Evolutionary conservation across 2,329 filamentous ascomycete species (phyloP).

Genomic region (Cucurbitaria berberidis): DNA sequence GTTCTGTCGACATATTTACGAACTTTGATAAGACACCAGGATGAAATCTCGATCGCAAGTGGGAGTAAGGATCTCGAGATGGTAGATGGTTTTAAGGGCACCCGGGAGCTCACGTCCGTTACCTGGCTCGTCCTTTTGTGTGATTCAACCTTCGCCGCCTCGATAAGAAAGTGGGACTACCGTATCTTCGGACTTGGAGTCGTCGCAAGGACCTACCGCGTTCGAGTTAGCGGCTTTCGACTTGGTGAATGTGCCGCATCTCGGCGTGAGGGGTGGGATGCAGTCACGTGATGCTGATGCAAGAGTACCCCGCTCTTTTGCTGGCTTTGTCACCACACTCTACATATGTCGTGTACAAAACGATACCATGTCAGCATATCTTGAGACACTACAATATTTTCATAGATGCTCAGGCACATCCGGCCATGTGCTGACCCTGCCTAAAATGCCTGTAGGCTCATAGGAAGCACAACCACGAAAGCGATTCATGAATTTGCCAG

Average conservation of each 20-base stretch:
- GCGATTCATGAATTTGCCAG: too few species aligned
- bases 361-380: too few species aligned
- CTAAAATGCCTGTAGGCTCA: too few species aligned
- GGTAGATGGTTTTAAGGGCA: slow-evolving; percentile 4
- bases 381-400: too few species aligned
- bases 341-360: too few species aligned
- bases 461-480: too few species aligned
- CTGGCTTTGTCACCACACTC: background rate
- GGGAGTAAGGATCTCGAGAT: background rate
- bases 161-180: slow-evolving; percentile 31
- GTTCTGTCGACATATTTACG: slow-evolving; percentile 38
- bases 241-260: slow-evolving; percentile 6
- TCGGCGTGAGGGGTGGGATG: background rate
- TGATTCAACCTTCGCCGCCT: slow-evolving; percentile 8
- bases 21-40: background rate
- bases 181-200: slow-evolving; percentile 14
- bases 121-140: slow-evolving; percentile 11
- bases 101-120: slow-evolving; percentile 5
- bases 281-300: slow-evolving; percentile 13
- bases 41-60: background rate
- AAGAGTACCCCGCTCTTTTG: slow-evolving; percentile 13
- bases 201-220: slow-evolving; percentile 35
- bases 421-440: too few species aligned
- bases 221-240: slow-evolving; percentile 17
- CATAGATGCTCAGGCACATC: too few species aligned